Base-by-base conservation (phyloP, 2,329 filamentous ascomycete species). In the Exophiala viscosa region DNA sequence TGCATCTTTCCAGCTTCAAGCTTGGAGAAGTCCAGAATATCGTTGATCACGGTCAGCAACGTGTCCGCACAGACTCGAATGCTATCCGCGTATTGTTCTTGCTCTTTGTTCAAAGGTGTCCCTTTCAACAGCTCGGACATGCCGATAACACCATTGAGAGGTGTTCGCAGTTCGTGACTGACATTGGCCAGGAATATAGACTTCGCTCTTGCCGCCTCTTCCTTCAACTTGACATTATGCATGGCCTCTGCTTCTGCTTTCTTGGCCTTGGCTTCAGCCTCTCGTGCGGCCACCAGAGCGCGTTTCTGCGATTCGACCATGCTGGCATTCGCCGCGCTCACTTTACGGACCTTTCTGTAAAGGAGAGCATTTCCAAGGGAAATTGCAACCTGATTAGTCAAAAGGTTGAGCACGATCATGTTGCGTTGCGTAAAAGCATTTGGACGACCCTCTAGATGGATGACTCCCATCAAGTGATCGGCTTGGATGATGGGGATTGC, bases 281-380 rank as follows among this genome's bases (percentile, higher is more conserved):
- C 79, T 39, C 81, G 76, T 32, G 83, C 82, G 60, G 83, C 80
- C 4, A 76, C 76, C 15, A 86, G 73, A 2, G 83, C 79, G 46
- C 80, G 76, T 65, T 83, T 84, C 61, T 86, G 83, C 40, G 83
- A 77, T 60, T 83, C 81, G 5, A 85, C 76, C 82, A 86, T 86
- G 2, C 81, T 80, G 28, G 77, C 76, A 63, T 86, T 85, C 47
- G 78, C 79, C 1, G 82, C 81, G 59, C 80, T 82, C 18, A 84
- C 80, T 62, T 79, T 81, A 61, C 82, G 79, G 2, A 84, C 73
- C 60, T 81, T 75, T 33, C 70, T 81, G 71, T 85, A 85, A 1
- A 85, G 73, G 44, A 85, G 64, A 0, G 82, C 82, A 61, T 86
- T 86, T 13, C 81, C 80, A 15, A 86, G 71, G 0, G 82, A 85